Percentiles rank a stretch among this genome's conserved stretches.
Conservation (phyloP, 345 rosid species). For the Hevea brasiliensis region DNA sequence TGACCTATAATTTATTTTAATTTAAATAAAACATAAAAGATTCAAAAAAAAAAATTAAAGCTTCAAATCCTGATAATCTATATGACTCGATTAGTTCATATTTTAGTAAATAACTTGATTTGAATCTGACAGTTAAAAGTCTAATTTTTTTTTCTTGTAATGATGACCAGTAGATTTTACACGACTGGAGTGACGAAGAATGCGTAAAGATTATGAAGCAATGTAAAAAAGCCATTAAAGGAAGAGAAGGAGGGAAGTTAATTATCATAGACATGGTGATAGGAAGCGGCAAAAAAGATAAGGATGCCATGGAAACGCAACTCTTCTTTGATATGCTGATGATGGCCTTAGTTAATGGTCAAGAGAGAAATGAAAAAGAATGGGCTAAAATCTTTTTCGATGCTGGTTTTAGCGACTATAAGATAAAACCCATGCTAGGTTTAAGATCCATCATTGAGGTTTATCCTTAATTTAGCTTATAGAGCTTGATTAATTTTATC, state of each 20-base stretch:
- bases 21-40: too few species aligned
- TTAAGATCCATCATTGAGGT: slow-evolving; percentile 6
- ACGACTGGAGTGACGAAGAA: slow-evolving; percentile 15
- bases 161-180: slow-evolving; percentile 12
- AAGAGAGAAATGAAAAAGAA: slow-evolving; percentile 6
- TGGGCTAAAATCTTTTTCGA: slow-evolving; percentile 3
- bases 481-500: too few species aligned
- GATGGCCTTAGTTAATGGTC: background rate
- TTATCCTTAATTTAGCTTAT: background rate
- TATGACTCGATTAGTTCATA: too few species aligned
- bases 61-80: too few species aligned
- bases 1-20: too few species aligned
- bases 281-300: background rate
- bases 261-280: slow-evolving; percentile 10
- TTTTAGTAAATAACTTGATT: too few species aligned
- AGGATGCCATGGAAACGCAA: slow-evolving; percentile 10
- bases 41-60: too few species aligned
- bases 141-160: too few species aligned
- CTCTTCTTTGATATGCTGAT: slow-evolving; percentile 11
- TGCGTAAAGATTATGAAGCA: slow-evolving; percentile 7
- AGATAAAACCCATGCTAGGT: background rate
- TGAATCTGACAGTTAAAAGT: too few species aligned
- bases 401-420: slow-evolving; percentile 9
- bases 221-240: slow-evolving; percentile 15
- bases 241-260: slow-evolving; percentile 5